These are phyloP conservation scores for Lichtheimia corymbifera DNA, from an alignment of 371 early-diverging fungal species.

Conservation along the genomic window DNA sequence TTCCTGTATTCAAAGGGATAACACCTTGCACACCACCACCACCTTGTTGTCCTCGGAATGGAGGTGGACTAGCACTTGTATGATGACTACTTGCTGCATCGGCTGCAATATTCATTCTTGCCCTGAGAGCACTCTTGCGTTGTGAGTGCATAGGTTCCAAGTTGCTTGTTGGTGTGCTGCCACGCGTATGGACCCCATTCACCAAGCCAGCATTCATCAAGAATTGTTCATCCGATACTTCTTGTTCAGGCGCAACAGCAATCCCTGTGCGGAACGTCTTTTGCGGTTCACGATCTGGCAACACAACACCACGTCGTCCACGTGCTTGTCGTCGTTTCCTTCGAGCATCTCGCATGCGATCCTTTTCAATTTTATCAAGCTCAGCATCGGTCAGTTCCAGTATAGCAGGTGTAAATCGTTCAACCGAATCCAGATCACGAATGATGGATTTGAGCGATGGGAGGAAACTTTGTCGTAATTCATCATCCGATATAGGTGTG, in stretches of 20 bases:
- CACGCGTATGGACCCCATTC: conserved; percentile 10
- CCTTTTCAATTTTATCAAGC: conserved; percentile 77
- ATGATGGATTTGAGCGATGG: conserved; percentile 57
- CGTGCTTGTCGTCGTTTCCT: conserved; percentile 86
- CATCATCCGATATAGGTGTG: conserved; percentile 71
- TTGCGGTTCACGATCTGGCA: conserved; percentile 72
- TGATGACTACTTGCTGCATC: conserved; percentile 41
- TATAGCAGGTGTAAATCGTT: conserved; percentile 67
- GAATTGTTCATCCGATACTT: conserved; percentile 44
- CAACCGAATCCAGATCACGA: conserved; percentile 50
- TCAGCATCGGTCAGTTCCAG: conserved; percentile 73
- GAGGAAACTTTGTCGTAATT: conserved; percentile 69
- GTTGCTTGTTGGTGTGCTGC: conserved; percentile 15
- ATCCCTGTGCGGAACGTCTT: conserved; percentile 44
- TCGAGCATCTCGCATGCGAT: conserved; percentile 69
- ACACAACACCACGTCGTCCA: conserved; percentile 63
- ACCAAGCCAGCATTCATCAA: conserved; percentile 22
- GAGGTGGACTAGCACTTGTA: conserved; percentile 4
- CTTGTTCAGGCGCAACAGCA: conserved; percentile 40
- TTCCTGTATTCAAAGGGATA: conserved; percentile 15
- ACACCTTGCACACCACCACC: conserved; percentile 14
- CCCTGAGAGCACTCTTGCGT: conserved; percentile 42
- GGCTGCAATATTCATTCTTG: conserved; percentile 50
- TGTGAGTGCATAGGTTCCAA: conserved; percentile 34
- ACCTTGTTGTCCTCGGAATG: conserved; percentile 8